Evolutionary conservation across 768 basidiomycete species (phyloP).

Genomic region (Wakefieldia striispora): DNA sequence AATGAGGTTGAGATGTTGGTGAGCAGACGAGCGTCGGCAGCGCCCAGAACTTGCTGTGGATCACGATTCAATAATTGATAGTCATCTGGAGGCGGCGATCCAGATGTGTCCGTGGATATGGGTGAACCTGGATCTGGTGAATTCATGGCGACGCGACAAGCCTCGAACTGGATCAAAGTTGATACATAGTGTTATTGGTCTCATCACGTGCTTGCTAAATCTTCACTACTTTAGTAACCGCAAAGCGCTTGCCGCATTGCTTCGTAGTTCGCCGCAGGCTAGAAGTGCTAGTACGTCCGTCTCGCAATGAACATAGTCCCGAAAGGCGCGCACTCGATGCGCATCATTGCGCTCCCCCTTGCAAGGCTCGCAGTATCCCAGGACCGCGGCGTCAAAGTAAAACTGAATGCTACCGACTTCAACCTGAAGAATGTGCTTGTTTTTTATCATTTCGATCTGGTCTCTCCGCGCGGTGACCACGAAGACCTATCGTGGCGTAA

Average conservation of each 20-base stretch:
- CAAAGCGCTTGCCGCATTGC: too few relatives aligned
- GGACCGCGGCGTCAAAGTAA: neutral
- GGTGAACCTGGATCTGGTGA: constrained; percentile 38
- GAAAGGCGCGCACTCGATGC: constrained; percentile 33
- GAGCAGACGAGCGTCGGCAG: constrained; percentile 20
- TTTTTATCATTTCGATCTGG: constrained; percentile 42
- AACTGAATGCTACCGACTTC: constrained; percentile 3
- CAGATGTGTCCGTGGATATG: constrained; percentile 37
- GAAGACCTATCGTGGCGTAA: constrained; percentile 27
- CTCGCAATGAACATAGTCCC: constrained; percentile 13
- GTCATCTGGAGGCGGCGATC: constrained; percentile 36
- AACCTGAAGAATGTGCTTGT: constrained; percentile 28
- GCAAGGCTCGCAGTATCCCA: constrained; percentile 20
- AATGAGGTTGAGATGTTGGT: constrained; percentile 21
- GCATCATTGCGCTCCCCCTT: constrained; percentile 49
- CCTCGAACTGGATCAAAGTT: neutral
- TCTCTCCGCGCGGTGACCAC: constrained; percentile 30
- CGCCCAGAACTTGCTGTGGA: constrained; percentile 23
- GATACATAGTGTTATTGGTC: too few relatives aligned
- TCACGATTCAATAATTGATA: constrained; percentile 31
- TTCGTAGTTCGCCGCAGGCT: too few relatives aligned
- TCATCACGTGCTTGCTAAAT: constrained; percentile 19
- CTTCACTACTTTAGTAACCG: too few relatives aligned
- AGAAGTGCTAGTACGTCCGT: neutral
- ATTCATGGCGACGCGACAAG: constrained; percentile 25